Conservation (phyloP, 441 rosid genomes). For the Jatropha podagrica region DNA sequence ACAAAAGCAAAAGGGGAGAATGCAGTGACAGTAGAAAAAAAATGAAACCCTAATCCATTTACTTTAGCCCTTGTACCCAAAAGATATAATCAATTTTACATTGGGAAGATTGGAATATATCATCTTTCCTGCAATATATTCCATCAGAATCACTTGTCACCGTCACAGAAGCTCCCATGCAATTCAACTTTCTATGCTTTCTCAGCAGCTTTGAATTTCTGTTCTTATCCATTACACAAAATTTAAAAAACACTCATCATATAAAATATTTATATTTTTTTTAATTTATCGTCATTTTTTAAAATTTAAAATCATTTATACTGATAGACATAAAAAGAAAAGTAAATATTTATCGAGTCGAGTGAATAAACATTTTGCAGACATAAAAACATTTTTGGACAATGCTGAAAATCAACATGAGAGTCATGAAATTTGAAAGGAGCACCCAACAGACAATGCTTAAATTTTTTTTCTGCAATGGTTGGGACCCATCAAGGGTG, state of each 20-base stretch:
- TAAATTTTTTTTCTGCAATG: constrained; percentile 2
- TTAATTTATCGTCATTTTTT: too few relatives aligned
- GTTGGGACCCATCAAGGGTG: constrained; percentile 2
- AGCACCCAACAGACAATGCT: neutral
- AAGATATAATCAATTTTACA: constrained; percentile 18
- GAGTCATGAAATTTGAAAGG: neutral
- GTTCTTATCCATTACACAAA: neutral
- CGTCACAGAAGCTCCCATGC: constrained; percentile 32
- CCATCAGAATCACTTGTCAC: constrained; percentile 35
- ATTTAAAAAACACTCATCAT: too few relatives aligned
- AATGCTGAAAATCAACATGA: neutral
- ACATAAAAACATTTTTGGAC: too few relatives aligned
- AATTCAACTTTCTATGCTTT: constrained; percentile 24
- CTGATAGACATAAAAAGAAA: too few relatives aligned
- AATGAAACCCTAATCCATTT: neutral
- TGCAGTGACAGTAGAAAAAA: neutral
- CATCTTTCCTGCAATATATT: constrained; percentile 33
- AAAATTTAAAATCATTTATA: too few relatives aligned
- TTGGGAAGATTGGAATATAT: constrained; percentile 22
- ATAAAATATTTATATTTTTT: too few relatives aligned
- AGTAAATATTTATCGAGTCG: too few relatives aligned
- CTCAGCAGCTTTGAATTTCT: constrained; percentile 12
- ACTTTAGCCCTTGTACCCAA: constrained; percentile 10
- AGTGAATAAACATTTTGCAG: too few relatives aligned
- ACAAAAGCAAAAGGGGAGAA: neutral